Evolutionary conservation across 1,139 yeast genomes (phyloP).

Genomic region (Hyphopichia fennica): DNA sequence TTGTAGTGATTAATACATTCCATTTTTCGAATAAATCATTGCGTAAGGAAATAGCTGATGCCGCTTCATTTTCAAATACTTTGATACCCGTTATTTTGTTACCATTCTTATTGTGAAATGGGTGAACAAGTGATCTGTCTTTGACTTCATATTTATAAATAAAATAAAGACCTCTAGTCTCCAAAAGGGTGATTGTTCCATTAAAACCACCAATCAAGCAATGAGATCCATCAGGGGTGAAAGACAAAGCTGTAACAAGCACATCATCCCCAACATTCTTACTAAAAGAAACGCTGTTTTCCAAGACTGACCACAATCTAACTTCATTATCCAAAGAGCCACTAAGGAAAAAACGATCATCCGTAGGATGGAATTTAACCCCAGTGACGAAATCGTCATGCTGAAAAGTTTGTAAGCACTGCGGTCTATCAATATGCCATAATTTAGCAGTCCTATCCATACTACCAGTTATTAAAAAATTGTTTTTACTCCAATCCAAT

Average conservation of each 20-base stretch:
- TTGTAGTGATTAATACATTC: slow-evolving; percentile 62
- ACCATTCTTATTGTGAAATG: slow-evolving; percentile 30
- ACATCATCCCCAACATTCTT: slow-evolving; percentile 52
- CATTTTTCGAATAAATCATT: slow-evolving; percentile 24
- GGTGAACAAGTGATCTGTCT: slow-evolving; percentile 25
- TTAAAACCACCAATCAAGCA: slow-evolving; percentile 80
- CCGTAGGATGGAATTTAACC: slow-evolving; percentile 79
- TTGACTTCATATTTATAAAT: slow-evolving; percentile 55
- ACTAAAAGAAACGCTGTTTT: slow-evolving; percentile 38
- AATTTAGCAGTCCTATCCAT: slow-evolving; percentile 82
- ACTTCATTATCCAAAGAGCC: slow-evolving; percentile 80
- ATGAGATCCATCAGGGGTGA: slow-evolving; percentile 67
- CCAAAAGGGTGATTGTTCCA: slow-evolving; percentile 65
- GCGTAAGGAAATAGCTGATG: slow-evolving; percentile 3
- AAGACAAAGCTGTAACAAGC: slow-evolving; percentile 66
- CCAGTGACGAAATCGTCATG: slow-evolving; percentile 85
- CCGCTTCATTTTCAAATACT: slow-evolving; percentile 23
- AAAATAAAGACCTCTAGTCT: slow-evolving; percentile 63
- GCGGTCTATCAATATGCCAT: slow-evolving; percentile 78
- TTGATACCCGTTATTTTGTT: slow-evolving; percentile 44
- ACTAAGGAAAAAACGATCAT: slow-evolving; percentile 83
- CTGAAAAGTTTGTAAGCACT: slow-evolving; percentile 62
- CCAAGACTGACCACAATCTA: slow-evolving; percentile 85
- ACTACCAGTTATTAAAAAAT: slow-evolving; percentile 75
- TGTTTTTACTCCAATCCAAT: slow-evolving; percentile 87